Base-by-base conservation (phyloP, 2,329 filamentous ascomycete genomes). In the Aureobasidium subglaciale region DNA sequence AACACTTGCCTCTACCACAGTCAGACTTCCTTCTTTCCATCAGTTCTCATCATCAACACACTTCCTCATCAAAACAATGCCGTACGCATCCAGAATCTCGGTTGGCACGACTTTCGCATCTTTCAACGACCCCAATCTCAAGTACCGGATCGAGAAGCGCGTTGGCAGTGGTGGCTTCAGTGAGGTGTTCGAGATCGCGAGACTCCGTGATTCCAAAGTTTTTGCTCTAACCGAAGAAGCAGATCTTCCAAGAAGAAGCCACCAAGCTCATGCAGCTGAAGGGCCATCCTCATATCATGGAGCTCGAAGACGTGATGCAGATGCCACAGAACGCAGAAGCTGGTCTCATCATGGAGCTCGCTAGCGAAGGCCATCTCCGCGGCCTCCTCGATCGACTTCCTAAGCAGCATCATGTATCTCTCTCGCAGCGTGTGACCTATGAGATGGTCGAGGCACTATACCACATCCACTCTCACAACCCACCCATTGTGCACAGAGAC, bases 401-500 rank as follows among this genome's bases (percentile, higher is more conserved):
- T 10, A 18, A 43, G 18, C 9, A 25, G 4, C 37, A 42, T 7
- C 32, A 42, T n/a, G 40, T 10, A 35, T 11, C 20, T 8, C 6
- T 43, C 9, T 29, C 37, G 16, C 27, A 43, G 22, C 24, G 10
- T 15, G 37, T 46, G n/a, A 15, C 38, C 32, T 22, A 43, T 13
- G 27, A 55, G 11, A 55, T 55, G 38, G 24, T 35, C 7, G 38
- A 37, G 13, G 52, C 52, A 11, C 27, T 55, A 6, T 22, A 38
- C 7, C n/a, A 38, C 24, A 37, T 57, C 25, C 48, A 58, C 20
- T 42, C 49, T 8, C 25, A 34, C 7, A 24, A 25, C 2, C 46
- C 46, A 38, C 32, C 24, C 5, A 57, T 46, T 20, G 35, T 52
- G 3, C 56, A 57, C 40, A 32, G 42, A 40, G 56, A 57, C 32